These are phyloP conservation scores for Talaromyces pinophilus DNA, from an alignment of 2,329 filamentous ascomycete genomes.

Conservation along the genomic window DNA sequence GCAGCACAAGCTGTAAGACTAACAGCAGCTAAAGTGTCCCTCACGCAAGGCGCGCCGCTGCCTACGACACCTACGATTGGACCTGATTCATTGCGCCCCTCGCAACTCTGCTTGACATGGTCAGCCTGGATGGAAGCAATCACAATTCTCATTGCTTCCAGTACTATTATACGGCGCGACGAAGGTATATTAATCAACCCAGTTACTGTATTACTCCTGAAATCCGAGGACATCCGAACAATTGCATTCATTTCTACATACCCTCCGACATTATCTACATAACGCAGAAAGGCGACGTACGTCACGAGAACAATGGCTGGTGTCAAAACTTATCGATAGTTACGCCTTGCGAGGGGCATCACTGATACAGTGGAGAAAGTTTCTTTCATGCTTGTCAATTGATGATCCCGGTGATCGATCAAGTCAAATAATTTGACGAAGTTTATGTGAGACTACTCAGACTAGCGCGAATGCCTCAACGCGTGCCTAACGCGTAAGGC, in stretches of 20 bases:
- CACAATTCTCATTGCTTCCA: background rate
- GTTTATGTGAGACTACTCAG: background rate
- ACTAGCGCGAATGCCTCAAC: constrained; percentile 1
- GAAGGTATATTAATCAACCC: background rate
- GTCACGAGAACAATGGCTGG: background rate
- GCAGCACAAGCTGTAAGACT: constrained; percentile 18
- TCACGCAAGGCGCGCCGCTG: constrained; percentile 23
- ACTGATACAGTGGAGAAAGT: background rate
- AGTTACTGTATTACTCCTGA: background rate
- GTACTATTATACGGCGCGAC: background rate
- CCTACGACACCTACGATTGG: constrained; percentile 18
- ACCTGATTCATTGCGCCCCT: constrained; percentile 13
- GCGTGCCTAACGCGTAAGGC: constrained; percentile 18
- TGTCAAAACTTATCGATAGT: constrained; percentile 5
- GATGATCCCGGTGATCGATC: constrained; percentile 1
- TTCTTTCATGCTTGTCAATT: constrained; percentile 11
- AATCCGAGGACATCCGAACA: background rate
- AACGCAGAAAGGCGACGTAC: background rate
- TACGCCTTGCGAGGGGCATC: background rate
- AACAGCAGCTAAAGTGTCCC: constrained; percentile 2
- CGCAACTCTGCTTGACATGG: constrained; percentile 1
- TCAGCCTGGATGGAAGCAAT: background rate
- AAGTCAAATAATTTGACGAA: background rate
- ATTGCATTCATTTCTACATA: background rate
- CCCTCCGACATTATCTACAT: background rate